Evolutionary conservation across 257 asterid genomes (phyloP), one percentile per base, ranked within the genome.

Genomic region (Linaria vulgaris): DNA sequence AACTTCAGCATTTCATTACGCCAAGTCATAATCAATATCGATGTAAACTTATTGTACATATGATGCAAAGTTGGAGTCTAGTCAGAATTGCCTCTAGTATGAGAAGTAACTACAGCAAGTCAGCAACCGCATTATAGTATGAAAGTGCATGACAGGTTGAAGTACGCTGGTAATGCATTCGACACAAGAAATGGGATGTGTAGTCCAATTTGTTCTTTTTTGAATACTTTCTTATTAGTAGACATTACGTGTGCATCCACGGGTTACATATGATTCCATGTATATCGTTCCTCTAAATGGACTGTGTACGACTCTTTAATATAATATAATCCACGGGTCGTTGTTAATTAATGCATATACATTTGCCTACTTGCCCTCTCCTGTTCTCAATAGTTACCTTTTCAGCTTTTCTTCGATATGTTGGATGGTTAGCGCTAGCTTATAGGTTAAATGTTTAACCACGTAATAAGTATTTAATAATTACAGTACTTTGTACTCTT

Each of bases 151-250:
- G 27, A 51, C 16, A 16, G 19, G 25, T 1, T n/a, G 50, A 31
- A 62, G 27, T 45, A 22, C 46, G 51, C 77, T 77, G 74, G 71
- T 77, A 59, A 37, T 38, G 46, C 1, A 54, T 22, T 68, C 67
- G 53, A 52, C 69, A 31, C 19, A 16, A 43, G 74, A 67, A 74
- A 55, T 21, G 69, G 67, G 80, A 55, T 21, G 69, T 71, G 80
- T 67, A 68, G 55, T 61, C 70, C 59, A 59, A 4, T 53, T 63
- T 54, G 56, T 37, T 52, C 37, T 13, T 57, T 61, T 68, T 2
- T 38, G 5, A 3, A 19, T 17, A 54, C 56, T 72, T 65, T 16
- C 22, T 56, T 51, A 66, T 12, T 27, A 19, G 55, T 27, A 19
- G 55, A 56, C 53, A 22, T 70, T 69, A 59, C 74, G 69, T 67